phyloP scores from a whole-genome alignment of 768 basidiomycete species.

The Tricholoma flavovirens region DNA sequence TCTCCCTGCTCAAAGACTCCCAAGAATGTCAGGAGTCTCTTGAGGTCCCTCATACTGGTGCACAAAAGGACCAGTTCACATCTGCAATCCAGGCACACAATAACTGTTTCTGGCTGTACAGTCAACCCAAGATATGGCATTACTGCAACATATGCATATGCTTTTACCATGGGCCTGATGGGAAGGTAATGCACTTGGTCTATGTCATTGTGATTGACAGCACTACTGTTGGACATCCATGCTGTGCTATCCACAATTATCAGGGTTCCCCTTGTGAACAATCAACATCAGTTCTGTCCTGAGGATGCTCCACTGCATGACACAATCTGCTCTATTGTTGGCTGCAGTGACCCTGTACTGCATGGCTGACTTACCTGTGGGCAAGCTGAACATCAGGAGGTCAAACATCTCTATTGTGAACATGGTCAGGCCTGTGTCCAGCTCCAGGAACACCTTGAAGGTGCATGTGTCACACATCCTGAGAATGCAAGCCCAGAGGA shows the following conservation, averaged over 20 bases:
- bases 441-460: slow-evolving; percentile 8
- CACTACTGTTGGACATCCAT: too few relatives aligned
- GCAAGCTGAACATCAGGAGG: too few relatives aligned
- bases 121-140: too few relatives aligned
- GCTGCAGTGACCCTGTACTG: too few relatives aligned
- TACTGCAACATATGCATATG: neutral
- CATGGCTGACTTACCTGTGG: too few relatives aligned
- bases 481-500: neutral
- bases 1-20: too few relatives aligned
- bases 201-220: neutral
- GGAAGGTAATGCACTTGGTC: neutral
- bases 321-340: too few relatives aligned
- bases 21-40: neutral
- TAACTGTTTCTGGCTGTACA: too few relatives aligned
- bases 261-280: neutral
- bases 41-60: neutral
- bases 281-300: neutral
- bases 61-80: neutral
- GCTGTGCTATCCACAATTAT: too few relatives aligned
- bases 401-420: too few relatives aligned
- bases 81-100: neutral
- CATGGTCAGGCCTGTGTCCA: too few relatives aligned
- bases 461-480: neutral
- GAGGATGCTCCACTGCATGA: too few relatives aligned
- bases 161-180: neutral